Percentiles rank a stretch among this genome's conserved stretches.
These are phyloP conservation scores for Paramecium primaurelia DNA, from an alignment of 73 alveolate genomes.

Conservation along the genomic window DNA sequence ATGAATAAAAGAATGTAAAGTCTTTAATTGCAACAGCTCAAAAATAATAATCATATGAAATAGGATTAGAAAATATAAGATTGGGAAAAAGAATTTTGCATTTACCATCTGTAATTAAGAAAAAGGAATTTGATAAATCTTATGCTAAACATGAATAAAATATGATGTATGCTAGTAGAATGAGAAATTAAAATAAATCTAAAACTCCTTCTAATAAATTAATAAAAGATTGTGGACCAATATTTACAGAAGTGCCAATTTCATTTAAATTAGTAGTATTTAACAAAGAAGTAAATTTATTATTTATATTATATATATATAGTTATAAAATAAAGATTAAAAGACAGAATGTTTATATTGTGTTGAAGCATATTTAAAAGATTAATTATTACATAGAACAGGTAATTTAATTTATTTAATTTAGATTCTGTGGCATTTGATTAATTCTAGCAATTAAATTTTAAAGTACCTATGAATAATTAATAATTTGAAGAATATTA, in stretches of 20 bases:
- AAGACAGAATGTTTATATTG: neutral
- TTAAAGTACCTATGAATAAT: neutral
- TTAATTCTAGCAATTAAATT: neutral
- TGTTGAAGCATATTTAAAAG: neutral
- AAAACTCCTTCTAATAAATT: neutral
- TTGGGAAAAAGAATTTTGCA: neutral
- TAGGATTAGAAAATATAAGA: constrained; percentile 21
- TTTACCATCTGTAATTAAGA: neutral
- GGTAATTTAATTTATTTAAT: neutral
- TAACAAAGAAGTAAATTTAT: neutral
- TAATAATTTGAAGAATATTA: neutral
- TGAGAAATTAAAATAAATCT: neutral
- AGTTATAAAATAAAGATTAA: constrained; percentile 2
- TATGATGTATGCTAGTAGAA: neutral
- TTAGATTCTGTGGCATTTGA: constrained; percentile 42
- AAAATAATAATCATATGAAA: constrained; percentile 15
- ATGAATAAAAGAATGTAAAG: neutral
- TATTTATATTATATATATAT: neutral
- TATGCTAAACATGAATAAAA: constrained; percentile 7
- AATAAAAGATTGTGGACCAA: neutral
- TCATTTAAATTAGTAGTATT: constrained; percentile 34
- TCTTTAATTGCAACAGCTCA: neutral
- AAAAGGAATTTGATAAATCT: neutral
- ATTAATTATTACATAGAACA: neutral
- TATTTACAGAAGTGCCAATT: constrained; percentile 28